These are phyloP conservation scores for Kentomonas sorsogonicus DNA, from an alignment of 208 protist species.

Conservation along the genomic window DNA sequence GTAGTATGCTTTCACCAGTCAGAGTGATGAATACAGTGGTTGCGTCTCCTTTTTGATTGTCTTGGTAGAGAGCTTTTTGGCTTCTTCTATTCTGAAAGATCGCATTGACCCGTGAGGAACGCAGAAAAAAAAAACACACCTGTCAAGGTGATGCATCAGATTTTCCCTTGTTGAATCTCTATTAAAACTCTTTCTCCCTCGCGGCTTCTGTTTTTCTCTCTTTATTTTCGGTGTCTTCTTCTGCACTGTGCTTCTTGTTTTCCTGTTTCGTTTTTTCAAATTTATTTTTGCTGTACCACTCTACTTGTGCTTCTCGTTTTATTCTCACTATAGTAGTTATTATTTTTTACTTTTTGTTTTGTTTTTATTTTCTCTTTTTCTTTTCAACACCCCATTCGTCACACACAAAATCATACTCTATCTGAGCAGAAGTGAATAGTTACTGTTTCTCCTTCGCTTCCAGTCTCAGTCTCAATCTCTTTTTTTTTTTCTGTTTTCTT, in stretches of 20 bases:
- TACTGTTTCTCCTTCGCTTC: too few relatives aligned
- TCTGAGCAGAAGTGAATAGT: too few relatives aligned
- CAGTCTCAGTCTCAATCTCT: too few relatives aligned
- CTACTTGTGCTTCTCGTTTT: constrained; percentile 13
- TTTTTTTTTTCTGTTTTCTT: too few relatives aligned
- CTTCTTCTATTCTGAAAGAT: neutral
- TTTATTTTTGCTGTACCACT: constrained; percentile 11
- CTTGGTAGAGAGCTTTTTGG: too few relatives aligned
- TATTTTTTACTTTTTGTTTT: constrained; percentile 8
- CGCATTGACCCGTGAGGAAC: neutral
- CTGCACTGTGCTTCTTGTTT: neutral
- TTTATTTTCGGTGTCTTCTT: neutral
- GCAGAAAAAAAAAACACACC: neutral
- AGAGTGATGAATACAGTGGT: neutral
- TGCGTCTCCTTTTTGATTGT: neutral
- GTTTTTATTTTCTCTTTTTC: constrained; percentile 5
- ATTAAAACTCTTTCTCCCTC: neutral
- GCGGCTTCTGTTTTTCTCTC: neutral
- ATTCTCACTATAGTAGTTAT: constrained; percentile 4
- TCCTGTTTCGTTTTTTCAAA: constrained; percentile 1
- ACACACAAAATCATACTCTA: too few relatives aligned
- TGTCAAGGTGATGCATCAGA: neutral
- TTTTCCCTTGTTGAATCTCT: neutral
- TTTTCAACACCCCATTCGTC: too few relatives aligned
- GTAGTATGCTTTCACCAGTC: neutral